Evolutionary conservation across 164 flowering plant species (phyloP).

Genomic region (Nelumbo lutea): DNA sequence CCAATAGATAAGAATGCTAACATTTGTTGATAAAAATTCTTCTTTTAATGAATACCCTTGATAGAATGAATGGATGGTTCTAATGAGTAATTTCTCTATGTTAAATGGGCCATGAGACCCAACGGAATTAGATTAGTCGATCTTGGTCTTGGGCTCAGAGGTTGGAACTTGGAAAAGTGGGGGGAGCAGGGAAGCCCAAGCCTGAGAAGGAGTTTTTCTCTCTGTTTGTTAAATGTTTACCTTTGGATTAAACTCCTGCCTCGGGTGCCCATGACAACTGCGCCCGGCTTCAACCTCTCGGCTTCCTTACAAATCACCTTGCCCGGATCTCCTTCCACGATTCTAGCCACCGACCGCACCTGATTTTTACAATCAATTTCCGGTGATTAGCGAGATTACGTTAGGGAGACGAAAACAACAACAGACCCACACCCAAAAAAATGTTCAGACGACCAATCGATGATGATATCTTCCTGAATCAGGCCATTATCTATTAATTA

Average conservation of each 20-base stretch:
- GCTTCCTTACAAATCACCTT: constrained; percentile 88
- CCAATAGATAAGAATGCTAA: background rate
- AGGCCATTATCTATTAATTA: too few species aligned
- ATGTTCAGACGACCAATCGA: background rate
- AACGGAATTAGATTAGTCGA: too few species aligned
- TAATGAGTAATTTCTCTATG: too few species aligned
- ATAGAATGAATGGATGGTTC: too few species aligned
- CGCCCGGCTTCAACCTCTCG: constrained; percentile 73
- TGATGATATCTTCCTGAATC: too few species aligned
- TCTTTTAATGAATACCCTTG: too few species aligned
- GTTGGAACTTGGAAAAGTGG: background rate
- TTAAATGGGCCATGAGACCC: too few species aligned
- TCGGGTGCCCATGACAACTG: constrained; percentile 87
- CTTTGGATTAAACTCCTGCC: constrained; percentile 73
- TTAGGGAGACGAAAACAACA: too few species aligned
- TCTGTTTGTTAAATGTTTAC: constrained; percentile 17
- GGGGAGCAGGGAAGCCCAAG: background rate
- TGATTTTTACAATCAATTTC: constrained; percentile 12
- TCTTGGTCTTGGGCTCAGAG: too few species aligned
- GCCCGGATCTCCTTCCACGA: constrained; percentile 85
- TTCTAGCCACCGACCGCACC: constrained; percentile 67
- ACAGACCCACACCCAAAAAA: background rate
- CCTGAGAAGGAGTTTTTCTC: too few species aligned
- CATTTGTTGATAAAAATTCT: too few species aligned
- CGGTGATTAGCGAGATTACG: too few species aligned